Base-by-base conservation (phyloP, 352 stramenopile genomes). In the Blastocystis sp. region DNA sequence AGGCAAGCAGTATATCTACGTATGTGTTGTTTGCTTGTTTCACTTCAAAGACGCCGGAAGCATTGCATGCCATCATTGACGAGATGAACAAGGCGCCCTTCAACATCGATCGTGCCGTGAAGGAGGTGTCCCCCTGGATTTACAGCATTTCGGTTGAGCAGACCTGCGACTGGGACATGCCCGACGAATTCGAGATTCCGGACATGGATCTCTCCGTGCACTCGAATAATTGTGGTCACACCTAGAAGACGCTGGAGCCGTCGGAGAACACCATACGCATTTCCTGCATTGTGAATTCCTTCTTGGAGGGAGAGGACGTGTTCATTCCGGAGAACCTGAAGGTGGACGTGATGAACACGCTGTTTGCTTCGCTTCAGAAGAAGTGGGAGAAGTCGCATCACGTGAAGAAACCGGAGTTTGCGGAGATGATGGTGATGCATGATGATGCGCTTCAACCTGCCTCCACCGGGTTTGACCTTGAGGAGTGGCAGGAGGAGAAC, bases 301-400 rank as follows among this genome's bases (percentile, higher is more conserved):
- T 76, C 28, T 17, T 59, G 66, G 34, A 76, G 48, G 66, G 66
- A 3, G 66, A 76, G 21, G 66, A 76, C 14, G 38, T 76, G 41
- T 76, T 59, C 48, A 76, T 76, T n/a, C 66, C 66, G n/a, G 66
- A 76, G 38, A 38, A 76, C 10, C n/a, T 76, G 10, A 76, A 76
- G 66, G 38, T 76, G 23, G 66, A 34, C 4, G 66, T 76, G 66
- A 76, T 76, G 66, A 76, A 76, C 48, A 76, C 28, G 5, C 66
- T 76, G 2, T 76, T 56, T 14, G 52, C 41, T 11, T 28, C 34
- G 41, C 14, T 76, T 41, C 66, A 76, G 66, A 71, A 71, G 14
- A 76, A 56, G 5, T 56, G 48, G 48, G 5, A 7, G 48, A 56
- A 56, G 48, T 34, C 28, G 28, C 28, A 34, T 34, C 28, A 34